Percentiles rank a stretch among this genome's conserved stretches.
Conservation (phyloP, 2,329 filamentous ascomycete genomes). For the Ophiostoma himal-ulmi region DNA sequence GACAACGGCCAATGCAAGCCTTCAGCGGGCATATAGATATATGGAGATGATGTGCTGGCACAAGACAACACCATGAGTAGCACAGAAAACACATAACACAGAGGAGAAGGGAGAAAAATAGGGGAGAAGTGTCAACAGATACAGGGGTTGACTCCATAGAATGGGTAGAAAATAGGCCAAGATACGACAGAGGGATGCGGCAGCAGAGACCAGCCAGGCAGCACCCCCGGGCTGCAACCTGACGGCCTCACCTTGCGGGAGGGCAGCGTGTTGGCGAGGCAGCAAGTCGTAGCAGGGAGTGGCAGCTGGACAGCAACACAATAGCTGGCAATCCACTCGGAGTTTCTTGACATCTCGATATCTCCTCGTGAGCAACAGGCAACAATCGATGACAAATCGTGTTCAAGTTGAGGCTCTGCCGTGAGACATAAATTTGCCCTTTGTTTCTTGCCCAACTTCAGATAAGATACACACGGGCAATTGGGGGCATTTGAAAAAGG, state of each 20-base stretch:
- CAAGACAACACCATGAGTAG: not conserved
- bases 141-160: not conserved
- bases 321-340: not conserved
- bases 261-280: slow-evolving; percentile 2
- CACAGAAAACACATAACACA: not conserved
- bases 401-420: slow-evolving; percentile 10
- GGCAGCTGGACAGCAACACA: not conserved
- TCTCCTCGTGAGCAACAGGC: not conserved
- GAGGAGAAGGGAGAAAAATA: not conserved
- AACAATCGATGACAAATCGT: not conserved
- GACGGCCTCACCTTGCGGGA: slow-evolving; percentile 4
- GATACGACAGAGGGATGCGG: slow-evolving; percentile 2
- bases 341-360: not conserved
- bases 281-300: not conserved
- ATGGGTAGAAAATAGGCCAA: not conserved
- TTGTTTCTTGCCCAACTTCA: not conserved
- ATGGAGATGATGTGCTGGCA: slow-evolving; percentile 6
- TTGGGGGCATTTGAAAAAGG: not conserved
- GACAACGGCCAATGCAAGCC: not conserved
- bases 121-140: not conserved
- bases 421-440: not conserved
- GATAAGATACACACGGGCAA: not conserved
- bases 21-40: not conserved
- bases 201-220: not conserved
- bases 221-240: not conserved